Evolutionary conservation across 495 filamentous ascomycete species (phyloP), one percentile per base, ranked within the genome.

Genomic region (Talaromyces proteolyticus): DNA sequence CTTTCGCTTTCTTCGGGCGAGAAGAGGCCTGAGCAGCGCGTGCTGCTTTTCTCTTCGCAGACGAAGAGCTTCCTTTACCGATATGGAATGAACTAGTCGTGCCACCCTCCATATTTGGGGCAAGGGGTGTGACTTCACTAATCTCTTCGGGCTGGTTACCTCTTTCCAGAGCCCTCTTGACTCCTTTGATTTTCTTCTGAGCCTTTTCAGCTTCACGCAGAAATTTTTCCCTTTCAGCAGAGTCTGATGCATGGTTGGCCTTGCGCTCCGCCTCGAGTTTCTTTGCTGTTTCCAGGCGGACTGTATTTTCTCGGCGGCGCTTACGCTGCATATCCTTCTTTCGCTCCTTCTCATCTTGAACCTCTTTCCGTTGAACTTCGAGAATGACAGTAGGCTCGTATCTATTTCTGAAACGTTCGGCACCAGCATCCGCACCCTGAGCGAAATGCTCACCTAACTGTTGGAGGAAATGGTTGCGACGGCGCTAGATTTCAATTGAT

Each of bases 291-390:
- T 92, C 90, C 50, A 84, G 76, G 12, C 87, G 86, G 62, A 96
- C 86, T 10, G 93, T 95, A 69, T 96, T 96, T 63, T 98, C 93
- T 17, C 93, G 82, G n/a, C 93, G 85, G 20, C 93, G 83, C 70
- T 96, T 97, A 20, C 94, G 86, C 60, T 99, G 93, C 87, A 96
- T 95, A 54, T 97, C 93, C 72, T 99, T 99, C 77, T 99, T 99
- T 22, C 94, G 89, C 67, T 97, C 94, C 65, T 97, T 99, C 63
- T 99, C 93, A 43, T 93, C 90, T 49, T 87, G 86, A 6, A 96
- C 75, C 62, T 96, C 93, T 53, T 87, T 88, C 48, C 87, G 83
- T 52, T 93, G 87, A 1, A 98, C 92, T 56, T 95, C 85, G 40
- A 86, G 79, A 46, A 91, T 74, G 16, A 91, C 93, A 12, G 82